Percentiles rank a stretch among this genome's conserved stretches.
Conservation (phyloP, 139 green algal species). For the Prasinococcaceae sp. region DNA sequence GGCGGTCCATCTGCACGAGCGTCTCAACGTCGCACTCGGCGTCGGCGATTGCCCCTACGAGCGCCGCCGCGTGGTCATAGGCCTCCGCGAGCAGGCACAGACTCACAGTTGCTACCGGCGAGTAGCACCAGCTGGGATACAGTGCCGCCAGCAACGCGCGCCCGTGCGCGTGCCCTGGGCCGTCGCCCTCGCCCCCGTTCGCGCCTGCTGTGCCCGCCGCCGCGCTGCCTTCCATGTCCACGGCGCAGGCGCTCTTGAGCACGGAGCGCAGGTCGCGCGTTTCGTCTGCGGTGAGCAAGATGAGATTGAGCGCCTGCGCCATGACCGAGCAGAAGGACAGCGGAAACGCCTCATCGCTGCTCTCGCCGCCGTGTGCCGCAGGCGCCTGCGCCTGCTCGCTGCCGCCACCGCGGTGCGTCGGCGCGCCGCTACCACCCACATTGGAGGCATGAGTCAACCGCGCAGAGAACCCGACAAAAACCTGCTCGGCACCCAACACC, state of each 20-base stretch:
- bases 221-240: background rate
- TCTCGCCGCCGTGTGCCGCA: too few species aligned
- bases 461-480: too few species aligned
- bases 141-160: conserved; percentile 61
- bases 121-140: conserved; percentile 69
- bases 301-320: conserved; percentile 73
- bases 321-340: conserved; percentile 28
- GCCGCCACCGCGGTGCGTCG: too few species aligned
- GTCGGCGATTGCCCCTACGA: conserved; percentile 16
- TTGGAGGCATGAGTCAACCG: too few species aligned
- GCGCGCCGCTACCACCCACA: too few species aligned
- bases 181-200: conserved; percentile 22
- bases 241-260: conserved; percentile 7
- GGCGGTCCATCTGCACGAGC: conserved; percentile 56
- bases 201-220: background rate
- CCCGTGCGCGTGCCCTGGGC: too few species aligned
- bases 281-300: conserved; percentile 79
- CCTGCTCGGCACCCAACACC: too few species aligned
- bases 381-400: too few species aligned
- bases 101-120: conserved; percentile 51
- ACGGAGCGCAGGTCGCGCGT: conserved; percentile 24
- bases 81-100: conserved; percentile 66
- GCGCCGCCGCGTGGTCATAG: conserved; percentile 17
- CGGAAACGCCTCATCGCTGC: background rate
- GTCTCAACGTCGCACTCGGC: conserved; percentile 14